phyloP scores from a whole-genome alignment of 305 asterid species.

The Galium porrigens region DNA sequence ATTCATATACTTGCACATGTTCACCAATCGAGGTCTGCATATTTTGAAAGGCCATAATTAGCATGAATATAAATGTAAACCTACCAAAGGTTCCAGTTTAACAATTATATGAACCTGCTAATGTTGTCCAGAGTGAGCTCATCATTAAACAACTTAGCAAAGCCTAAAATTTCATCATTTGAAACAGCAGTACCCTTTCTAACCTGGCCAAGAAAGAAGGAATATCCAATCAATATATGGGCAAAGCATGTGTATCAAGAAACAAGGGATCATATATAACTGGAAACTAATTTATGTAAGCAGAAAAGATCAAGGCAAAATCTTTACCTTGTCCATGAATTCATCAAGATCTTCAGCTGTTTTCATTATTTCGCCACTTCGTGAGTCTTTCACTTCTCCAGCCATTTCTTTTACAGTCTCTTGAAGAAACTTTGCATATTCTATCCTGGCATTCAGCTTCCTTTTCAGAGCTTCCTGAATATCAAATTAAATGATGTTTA shows the following conservation, averaged over 20 bases:
- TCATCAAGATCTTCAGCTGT: conserved; percentile 98
- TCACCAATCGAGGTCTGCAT: conserved; percentile 82
- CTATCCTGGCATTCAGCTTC: conserved; percentile 76
- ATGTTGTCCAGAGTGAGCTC: conserved; percentile 92
- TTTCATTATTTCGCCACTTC: conserved; percentile 80
- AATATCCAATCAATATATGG: conserved; percentile 11
- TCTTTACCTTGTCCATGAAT: conserved; percentile 68
- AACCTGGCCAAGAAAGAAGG: conserved; percentile 38
- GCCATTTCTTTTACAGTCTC: conserved; percentile 99
- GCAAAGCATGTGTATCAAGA: not conserved
- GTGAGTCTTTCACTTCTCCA: conserved; percentile 79
- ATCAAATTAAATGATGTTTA: conserved; percentile 12
- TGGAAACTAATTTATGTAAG: conserved; percentile 8
- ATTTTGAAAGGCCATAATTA: conserved; percentile 18
- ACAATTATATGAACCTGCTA: conserved; percentile 52
- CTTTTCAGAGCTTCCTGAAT: conserved; percentile 74
- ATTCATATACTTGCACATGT: conserved; percentile 98
- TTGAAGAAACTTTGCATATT: conserved; percentile 92
- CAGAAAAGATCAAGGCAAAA: conserved; percentile 6
- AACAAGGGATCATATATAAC: not conserved
- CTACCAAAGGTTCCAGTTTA: conserved; percentile 3
- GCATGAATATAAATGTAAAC: conserved; percentile 18
- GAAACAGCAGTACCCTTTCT: conserved; percentile 69
- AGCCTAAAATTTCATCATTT: conserved; percentile 80
- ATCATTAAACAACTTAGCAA: conserved; percentile 90